Base-by-base conservation (phyloP, 768 basidiomycete genomes). In the Podaxis sp. region DNA sequence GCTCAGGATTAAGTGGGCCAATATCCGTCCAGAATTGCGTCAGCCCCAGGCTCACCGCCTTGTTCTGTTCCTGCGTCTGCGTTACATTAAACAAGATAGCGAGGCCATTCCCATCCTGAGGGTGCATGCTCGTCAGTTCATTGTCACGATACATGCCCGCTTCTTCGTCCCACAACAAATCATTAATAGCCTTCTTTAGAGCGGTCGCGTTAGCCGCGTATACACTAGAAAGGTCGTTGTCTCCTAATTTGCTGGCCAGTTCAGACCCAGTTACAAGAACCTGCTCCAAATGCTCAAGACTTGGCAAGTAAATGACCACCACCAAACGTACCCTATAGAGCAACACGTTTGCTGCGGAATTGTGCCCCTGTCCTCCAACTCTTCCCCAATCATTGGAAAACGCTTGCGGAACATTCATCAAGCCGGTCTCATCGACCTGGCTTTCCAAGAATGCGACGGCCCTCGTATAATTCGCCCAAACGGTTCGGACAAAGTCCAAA, bases 351-450 rank as follows among this genome's bases (percentile, higher is more conserved):
- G 75, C 77, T 32, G 77, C 81, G 18, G 78, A 74, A 62, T 80
- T 82, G 60, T 76, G 73, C 11, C 80, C 80, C 21, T 79, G 74
- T 3, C 78, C 77, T 25, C 76, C 76, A 10, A 76, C 73, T 25
- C 81, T 67, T 16, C 77, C 81, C 81, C 81, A 83, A 63, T 83
- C 82, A 50, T 80, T 73, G 56, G 76, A 64, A 36, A 81, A 79
- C 5, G 76, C 73, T 2, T 25, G 60, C 7, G 76, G 75, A 32
- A 77, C 75, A 59, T 77, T 70, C 67, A 77, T 73, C n/a, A 78
- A 64, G 1, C 76, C 76, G 4, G 76, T 72, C 1, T 65, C 64
- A 56, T 76, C 76, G 0, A 78, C 71, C 25, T 81, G 76, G 55
- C 74, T 74, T 64, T 80, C 74, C 57, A 82, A 67, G 64, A 65